phyloP scores from a whole-genome alignment of 2,329 filamentous ascomycete species.

The Xylaria digitata region DNA sequence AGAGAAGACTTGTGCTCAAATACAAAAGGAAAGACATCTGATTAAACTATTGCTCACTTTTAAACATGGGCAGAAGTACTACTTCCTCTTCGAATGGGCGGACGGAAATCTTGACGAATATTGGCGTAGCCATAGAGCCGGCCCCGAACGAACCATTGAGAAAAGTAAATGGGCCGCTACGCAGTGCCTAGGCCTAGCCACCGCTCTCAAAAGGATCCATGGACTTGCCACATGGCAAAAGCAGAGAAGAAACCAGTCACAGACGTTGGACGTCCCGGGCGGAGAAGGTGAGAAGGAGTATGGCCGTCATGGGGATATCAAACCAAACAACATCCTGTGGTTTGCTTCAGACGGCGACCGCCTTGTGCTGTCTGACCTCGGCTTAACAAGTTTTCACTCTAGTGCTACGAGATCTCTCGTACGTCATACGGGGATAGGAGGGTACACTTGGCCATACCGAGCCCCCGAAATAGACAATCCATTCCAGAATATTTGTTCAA shows the following conservation, averaged over 20 bases:
- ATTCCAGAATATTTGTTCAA: conserved; percentile 1
- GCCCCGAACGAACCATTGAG: not conserved
- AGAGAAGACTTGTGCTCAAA: conserved; percentile 1
- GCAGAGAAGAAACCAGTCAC: not conserved
- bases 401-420: conserved; percentile 19
- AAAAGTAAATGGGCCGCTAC: conserved; percentile 7
- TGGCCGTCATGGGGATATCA: conserved; percentile 25
- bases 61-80: conserved; percentile 15
- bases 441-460: conserved; percentile 6
- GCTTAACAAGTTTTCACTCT: conserved; percentile 20
- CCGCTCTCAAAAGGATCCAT: conserved; percentile 19
- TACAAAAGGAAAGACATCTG: conserved; percentile 19
- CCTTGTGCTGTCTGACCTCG: conserved; percentile 26
- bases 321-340: conserved; percentile 19
- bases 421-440: conserved; percentile 1
- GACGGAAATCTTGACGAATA: conserved; percentile 19
- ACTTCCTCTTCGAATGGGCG: conserved; percentile 27
- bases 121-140: not conserved
- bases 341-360: conserved; percentile 9
- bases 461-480: conserved; percentile 22
- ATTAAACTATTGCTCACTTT: conserved; percentile 22
- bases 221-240: conserved; percentile 22
- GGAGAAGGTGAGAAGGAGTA: conserved; percentile 5
- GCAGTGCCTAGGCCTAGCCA: conserved; percentile 18
- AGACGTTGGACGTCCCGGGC: not conserved